Conservation (phyloP, 2,329 filamentous ascomycete genomes). For the Neonectria ditissima region DNA sequence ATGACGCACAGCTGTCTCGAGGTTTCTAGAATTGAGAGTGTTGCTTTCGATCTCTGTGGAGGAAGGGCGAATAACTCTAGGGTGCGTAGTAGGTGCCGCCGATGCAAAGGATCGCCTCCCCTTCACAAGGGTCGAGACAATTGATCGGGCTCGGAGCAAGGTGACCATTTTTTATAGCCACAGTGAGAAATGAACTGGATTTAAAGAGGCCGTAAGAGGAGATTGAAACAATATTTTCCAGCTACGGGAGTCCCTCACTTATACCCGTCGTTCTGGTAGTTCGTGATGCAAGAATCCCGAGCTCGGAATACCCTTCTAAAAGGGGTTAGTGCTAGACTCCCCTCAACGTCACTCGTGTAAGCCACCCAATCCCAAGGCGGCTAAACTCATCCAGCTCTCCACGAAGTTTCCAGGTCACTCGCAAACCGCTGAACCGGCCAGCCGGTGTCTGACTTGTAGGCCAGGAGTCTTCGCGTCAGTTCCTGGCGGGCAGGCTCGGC, state of each 20-base stretch:
- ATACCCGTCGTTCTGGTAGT: conserved; percentile 24
- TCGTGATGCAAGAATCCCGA: conserved; percentile 37
- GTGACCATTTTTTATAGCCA: background rate
- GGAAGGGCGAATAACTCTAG: conserved; percentile 51
- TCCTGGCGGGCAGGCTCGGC: conserved; percentile 46
- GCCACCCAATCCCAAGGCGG: background rate
- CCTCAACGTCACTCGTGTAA: background rate
- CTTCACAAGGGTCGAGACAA: conserved; percentile 17
- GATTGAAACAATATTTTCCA: background rate
- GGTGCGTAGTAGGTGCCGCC: conserved; percentile 4
- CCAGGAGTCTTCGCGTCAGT: conserved; percentile 47
- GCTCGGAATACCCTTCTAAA: conserved; percentile 42
- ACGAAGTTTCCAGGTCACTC: conserved; percentile 44
- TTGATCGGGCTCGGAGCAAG: conserved; percentile 30
- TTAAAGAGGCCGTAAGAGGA: background rate
- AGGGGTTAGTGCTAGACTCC: background rate
- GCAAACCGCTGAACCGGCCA: conserved; percentile 55
- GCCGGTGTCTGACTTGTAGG: conserved; percentile 50
- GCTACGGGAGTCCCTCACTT: conserved; percentile 23
- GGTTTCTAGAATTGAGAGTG: conserved; percentile 58
- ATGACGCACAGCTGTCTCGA: conserved; percentile 66
- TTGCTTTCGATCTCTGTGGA: conserved; percentile 53
- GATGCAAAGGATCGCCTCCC: conserved; percentile 30
- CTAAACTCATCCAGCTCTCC: conserved; percentile 30
- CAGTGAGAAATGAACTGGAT: background rate